Percentiles rank a stretch among this genome's conserved stretches.
Conservation (phyloP, 2,329 filamentous ascomycete genomes). For the Furcasterigmium furcatum region DNA sequence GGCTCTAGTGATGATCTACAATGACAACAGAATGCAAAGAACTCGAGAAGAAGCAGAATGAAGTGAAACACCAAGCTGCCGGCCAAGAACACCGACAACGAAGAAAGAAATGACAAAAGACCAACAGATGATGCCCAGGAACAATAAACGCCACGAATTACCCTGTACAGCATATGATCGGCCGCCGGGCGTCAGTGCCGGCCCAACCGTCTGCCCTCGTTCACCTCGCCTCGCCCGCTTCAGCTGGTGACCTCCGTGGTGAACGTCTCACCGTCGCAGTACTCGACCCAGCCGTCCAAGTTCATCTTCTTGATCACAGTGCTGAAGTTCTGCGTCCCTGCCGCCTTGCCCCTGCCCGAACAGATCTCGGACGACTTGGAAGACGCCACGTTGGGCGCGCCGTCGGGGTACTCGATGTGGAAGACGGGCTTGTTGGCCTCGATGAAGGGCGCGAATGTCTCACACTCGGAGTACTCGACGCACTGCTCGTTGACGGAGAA, state of each 20-base stretch:
- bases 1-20: too few species aligned
- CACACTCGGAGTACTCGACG: slow-evolving; percentile 56
- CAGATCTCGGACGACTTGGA: slow-evolving; percentile 38
- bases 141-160: too few species aligned
- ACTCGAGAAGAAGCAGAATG: too few species aligned
- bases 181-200: too few species aligned
- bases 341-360: slow-evolving; percentile 27
- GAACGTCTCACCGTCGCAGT: slow-evolving; percentile 38
- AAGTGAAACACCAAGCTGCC: too few species aligned
- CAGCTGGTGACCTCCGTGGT: slow-evolving; percentile 13
- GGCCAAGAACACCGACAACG: too few species aligned
- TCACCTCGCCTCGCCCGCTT: too few species aligned
- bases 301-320: slow-evolving; percentile 65
- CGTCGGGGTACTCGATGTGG: slow-evolving; percentile 67
- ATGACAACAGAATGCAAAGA: too few species aligned
- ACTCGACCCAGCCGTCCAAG: slow-evolving; percentile 60
- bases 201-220: too few species aligned
- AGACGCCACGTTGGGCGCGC: slow-evolving; percentile 31
- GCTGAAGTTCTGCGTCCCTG: slow-evolving; percentile 50
- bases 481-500: slow-evolving; percentile 73
- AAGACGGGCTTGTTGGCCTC: slow-evolving; percentile 64
- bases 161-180: too few species aligned
- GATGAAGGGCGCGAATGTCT: slow-evolving; percentile 54
- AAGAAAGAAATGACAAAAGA: too few species aligned
- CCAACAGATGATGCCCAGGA: too few species aligned